Base-by-base conservation (phyloP, 805 yeast species). In the Saccharomyces eubayanus region DNA sequence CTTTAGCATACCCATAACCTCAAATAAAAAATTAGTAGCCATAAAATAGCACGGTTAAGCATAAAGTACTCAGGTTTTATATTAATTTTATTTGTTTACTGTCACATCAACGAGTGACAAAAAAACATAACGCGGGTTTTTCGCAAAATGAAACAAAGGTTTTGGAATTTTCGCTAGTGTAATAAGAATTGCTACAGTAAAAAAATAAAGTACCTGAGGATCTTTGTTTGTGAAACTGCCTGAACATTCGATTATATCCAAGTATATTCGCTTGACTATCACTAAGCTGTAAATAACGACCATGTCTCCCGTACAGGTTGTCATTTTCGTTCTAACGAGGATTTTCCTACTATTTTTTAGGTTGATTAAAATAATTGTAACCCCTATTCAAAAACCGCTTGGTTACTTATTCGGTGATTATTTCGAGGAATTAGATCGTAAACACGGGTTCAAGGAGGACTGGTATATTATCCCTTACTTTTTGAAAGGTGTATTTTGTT, bases 391-490 rank as follows among this genome's bases (percentile, higher is more conserved):
- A 11, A 36, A 36, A 4, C 16, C 54, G 6, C 55, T 49, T 24
- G 50, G 43, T 30, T 57, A 57, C 52, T 46, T 28, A 12, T 60
- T 49, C 10, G 59, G 56, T 31, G 55, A 53, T 10, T 56, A 46
- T 50, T 56, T 65, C 14, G 58, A 58, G 20, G 53, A 49, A 14
- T 51, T 69, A 27, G 71, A 70, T 51, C 57, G 62, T 24, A 63
- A 59, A 47, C 69, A 73, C 53, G 60, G 80, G 28, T 51, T 75
- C 10, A 57, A 55, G 3, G 86, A 84, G 45, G 95, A 87, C 67
- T 60, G 79, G 47, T 68, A 76, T 50, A 69, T 84, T 29, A 71
- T 74, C 10, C 78, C 79, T 16, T 75, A 73, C 48, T 75, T 77
- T 30, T 54, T 77, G 12, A 62, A 68, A 31, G 65, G 68, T 31